phyloP scores from a whole-genome alignment of 139 green algal genomes.

The Monoraphidium neglectum region DNA sequence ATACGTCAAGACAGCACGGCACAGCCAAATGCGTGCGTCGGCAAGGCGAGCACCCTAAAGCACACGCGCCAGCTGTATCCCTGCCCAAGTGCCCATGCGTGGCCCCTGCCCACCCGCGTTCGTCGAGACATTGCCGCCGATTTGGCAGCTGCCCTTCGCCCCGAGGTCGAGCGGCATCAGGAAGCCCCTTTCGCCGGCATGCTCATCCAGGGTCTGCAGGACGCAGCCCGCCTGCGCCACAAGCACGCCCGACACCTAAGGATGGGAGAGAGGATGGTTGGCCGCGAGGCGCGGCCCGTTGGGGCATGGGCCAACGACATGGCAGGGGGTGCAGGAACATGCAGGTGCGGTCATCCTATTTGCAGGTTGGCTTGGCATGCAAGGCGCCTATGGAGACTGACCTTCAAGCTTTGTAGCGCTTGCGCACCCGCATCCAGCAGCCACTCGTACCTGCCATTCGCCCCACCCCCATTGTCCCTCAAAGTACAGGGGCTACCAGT shows the following conservation, averaged over 20 bases:
- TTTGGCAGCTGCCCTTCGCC: conserved; percentile 94
- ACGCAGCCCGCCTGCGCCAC: conserved; percentile 83
- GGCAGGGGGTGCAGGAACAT: too few relatives aligned
- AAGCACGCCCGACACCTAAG: conserved; percentile 75
- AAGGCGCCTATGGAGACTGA: too few relatives aligned
- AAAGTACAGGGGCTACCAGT: too few relatives aligned
- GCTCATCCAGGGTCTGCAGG: conserved; percentile 78
- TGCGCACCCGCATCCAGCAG: neutral
- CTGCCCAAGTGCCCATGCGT: neutral
- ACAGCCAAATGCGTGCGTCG: too few relatives aligned
- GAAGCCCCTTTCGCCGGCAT: conserved; percentile 58
- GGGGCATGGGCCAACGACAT: too few relatives aligned
- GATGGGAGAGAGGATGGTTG: conserved; percentile 6
- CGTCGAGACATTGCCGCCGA: conserved; percentile 97
- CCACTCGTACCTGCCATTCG: too few relatives aligned
- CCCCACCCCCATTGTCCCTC: neutral
- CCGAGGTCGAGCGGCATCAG: conserved; percentile 95
- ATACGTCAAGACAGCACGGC: too few relatives aligned
- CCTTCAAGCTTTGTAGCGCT: too few relatives aligned
- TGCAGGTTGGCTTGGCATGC: too few relatives aligned
- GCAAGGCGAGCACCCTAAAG: too few relatives aligned
- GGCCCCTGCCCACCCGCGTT: conserved; percentile 76
- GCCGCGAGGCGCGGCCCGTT: neutral
- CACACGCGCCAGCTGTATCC: too few relatives aligned
- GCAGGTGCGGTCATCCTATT: too few relatives aligned